These are phyloP conservation scores for Eucalyptus marginata DNA, from an alignment of 345 rosid genomes.

Conservation along the genomic window DNA sequence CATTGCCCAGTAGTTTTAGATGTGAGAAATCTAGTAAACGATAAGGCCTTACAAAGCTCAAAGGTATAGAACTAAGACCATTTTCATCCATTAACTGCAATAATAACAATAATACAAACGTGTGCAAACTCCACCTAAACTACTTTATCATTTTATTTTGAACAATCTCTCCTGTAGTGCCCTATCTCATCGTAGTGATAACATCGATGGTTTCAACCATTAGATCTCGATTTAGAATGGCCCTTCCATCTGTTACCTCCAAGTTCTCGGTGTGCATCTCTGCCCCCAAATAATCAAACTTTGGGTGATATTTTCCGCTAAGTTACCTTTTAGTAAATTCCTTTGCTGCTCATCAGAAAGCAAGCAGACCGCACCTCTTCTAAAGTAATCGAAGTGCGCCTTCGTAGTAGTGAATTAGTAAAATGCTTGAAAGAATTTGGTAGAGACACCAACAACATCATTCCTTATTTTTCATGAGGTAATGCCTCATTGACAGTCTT, in stretches of 20 bases:
- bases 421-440: background rate
- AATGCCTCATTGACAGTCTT: background rate
- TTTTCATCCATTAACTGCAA: background rate
- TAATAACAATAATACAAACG: background rate
- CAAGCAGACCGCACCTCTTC: background rate
- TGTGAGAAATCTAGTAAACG: background rate
- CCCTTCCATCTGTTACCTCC: background rate
- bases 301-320: background rate
- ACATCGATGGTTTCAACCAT: accelerated
- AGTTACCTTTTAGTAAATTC: background rate
- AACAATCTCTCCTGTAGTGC: background rate
- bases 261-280: accelerated
- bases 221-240: background rate
- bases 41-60: background rate
- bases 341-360: background rate
- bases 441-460: background rate
- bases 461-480: background rate
- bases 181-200: background rate
- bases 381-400: background rate
- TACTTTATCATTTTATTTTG: background rate
- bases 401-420: background rate
- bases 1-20: background rate
- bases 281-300: background rate
- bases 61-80: background rate
- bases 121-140: background rate